A percentile compares a stretch with the other conserved stretches of the same genome.
Conservation (phyloP, 2,329 filamentous ascomycete genomes). For the Aspergillus quadrilineatus region DNA sequence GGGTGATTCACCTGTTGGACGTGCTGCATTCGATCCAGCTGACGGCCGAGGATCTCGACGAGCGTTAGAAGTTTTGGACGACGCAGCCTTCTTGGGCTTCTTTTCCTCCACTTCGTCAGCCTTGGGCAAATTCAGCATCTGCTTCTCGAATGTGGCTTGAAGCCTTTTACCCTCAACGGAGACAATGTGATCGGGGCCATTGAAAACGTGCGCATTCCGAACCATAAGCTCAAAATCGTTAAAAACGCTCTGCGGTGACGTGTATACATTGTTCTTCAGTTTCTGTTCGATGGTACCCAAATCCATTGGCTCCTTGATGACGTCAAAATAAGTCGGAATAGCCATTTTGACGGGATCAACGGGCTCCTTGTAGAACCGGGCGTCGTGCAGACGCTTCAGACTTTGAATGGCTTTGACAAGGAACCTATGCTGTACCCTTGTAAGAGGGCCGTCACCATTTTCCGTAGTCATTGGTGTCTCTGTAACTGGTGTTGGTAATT, state of each 20-base stretch:
- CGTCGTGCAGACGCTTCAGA: conserved; percentile 81
- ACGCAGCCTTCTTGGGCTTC: conserved; percentile 50
- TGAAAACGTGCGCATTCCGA: conserved; percentile 77
- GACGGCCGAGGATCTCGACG: conserved; percentile 51
- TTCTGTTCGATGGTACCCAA: conserved; percentile 78
- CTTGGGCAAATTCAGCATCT: conserved; percentile 60
- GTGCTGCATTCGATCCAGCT: conserved; percentile 42
- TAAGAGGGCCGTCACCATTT: conserved; percentile 32
- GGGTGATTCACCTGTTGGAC: conserved; percentile 30
- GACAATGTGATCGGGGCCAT: conserved; percentile 73
- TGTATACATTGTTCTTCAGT: conserved; percentile 69
- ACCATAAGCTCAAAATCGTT: conserved; percentile 75
- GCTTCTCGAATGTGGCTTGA: conserved; percentile 59
- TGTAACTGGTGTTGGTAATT: conserved; percentile 40
- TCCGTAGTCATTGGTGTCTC: conserved; percentile 18
- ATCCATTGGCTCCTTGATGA: conserved; percentile 80
- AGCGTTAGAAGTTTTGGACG: conserved; percentile 44
- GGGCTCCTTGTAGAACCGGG: conserved; percentile 71
- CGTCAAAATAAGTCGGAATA: conserved; percentile 71
- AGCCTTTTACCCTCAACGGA: conserved; percentile 65
- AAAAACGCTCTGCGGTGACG: conserved; percentile 68
- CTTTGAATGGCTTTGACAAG: conserved; percentile 40
- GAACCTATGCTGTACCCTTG: conserved; percentile 45
- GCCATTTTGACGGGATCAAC: conserved; percentile 73
- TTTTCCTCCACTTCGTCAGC: conserved; percentile 62